A percentile compares a stretch with the other conserved stretches of the same genome.
Conservation (phyloP, 768 basidiomycete genomes). For the Glaciozyma martinii region DNA sequence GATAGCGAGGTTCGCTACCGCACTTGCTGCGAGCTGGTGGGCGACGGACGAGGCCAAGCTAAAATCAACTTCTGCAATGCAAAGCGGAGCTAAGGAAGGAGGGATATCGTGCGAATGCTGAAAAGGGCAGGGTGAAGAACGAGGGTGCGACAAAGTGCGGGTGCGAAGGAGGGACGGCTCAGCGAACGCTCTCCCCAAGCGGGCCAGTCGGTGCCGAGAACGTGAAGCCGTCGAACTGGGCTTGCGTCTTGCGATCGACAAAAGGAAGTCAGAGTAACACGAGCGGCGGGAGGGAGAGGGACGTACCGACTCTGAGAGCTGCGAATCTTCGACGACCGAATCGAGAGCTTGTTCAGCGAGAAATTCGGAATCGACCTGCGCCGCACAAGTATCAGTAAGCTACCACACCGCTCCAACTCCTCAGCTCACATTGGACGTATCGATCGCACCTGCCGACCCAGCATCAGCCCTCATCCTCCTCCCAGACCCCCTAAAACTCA, state of each 20-base stretch:
- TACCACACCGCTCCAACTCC: neutral
- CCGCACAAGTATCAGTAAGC: neutral
- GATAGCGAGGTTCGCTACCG: no score
- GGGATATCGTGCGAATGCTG: no score
- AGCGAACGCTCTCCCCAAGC: conserved; percentile 27
- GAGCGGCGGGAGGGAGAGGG: no score
- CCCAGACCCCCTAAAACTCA: conserved; percentile 35
- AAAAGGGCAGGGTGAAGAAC: neutral
- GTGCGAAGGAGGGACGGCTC: neutral
- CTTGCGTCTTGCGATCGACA: conserved; percentile 60
- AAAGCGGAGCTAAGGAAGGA: no score
- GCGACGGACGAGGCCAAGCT: no score
- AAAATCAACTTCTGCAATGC: no score
- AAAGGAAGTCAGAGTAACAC: no score
- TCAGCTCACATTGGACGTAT: conserved; percentile 54
- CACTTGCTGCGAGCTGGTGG: no score
- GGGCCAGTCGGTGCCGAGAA: conserved; percentile 19
- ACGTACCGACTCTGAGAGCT: conserved; percentile 53
- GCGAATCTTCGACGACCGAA: conserved; percentile 90
- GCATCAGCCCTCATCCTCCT: neutral
- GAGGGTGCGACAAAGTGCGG: neutral
- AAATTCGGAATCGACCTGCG: conserved; percentile 96
- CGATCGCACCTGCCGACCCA: conserved; percentile 47
- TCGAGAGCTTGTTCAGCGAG: conserved; percentile 89
- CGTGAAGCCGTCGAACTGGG: conserved; percentile 56